Evolutionary conservation across 2,329 filamentous ascomycete genomes (phyloP).

Genomic region (Aspergillus thermomutatus): DNA sequence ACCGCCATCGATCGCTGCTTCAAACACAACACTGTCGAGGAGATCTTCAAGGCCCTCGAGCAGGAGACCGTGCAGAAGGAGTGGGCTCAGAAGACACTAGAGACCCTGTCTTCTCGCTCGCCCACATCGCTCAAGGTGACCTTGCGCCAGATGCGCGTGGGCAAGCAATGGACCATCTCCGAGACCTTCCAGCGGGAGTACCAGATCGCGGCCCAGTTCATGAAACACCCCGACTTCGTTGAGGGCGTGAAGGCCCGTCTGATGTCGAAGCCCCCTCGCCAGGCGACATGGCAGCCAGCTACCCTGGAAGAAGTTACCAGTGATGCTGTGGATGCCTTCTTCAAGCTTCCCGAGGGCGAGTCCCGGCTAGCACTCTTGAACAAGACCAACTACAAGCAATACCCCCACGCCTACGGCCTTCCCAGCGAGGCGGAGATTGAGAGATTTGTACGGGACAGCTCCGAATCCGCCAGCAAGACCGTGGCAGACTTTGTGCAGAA

Average conservation of each 20-base stretch:
- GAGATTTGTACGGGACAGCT: constrained; percentile 39
- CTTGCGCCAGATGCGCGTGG: constrained; percentile 75
- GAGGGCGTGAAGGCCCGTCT: constrained; percentile 85
- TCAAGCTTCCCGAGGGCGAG: constrained; percentile 49
- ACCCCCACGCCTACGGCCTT: constrained; percentile 72
- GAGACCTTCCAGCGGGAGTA: constrained; percentile 85
- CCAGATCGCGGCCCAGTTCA: constrained; percentile 80
- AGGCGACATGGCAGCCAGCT: constrained; percentile 73
- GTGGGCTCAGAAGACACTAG: constrained; percentile 77
- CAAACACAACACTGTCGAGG: constrained; percentile 60
- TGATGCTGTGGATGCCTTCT: constrained; percentile 65
- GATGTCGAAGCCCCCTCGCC: constrained; percentile 63
- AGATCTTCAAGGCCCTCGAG: constrained; percentile 68
- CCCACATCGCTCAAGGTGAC: constrained; percentile 85
- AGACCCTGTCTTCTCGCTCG: constrained; percentile 72
- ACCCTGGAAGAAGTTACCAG: constrained; percentile 64
- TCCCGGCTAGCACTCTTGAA: constrained; percentile 60
- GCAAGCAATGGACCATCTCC: constrained; percentile 71
- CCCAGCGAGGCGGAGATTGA: constrained; percentile 63
- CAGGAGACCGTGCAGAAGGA: constrained; percentile 53
- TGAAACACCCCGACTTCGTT: constrained; percentile 85
- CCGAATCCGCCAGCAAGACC: constrained; percentile 56
- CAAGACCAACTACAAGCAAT: constrained; percentile 61
- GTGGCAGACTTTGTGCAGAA: constrained; percentile 59
- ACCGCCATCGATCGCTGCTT: constrained; percentile 83